Base-by-base conservation (phyloP, 495 filamentous ascomycete species). In the Hypoxylon lienhwacheense region DNA sequence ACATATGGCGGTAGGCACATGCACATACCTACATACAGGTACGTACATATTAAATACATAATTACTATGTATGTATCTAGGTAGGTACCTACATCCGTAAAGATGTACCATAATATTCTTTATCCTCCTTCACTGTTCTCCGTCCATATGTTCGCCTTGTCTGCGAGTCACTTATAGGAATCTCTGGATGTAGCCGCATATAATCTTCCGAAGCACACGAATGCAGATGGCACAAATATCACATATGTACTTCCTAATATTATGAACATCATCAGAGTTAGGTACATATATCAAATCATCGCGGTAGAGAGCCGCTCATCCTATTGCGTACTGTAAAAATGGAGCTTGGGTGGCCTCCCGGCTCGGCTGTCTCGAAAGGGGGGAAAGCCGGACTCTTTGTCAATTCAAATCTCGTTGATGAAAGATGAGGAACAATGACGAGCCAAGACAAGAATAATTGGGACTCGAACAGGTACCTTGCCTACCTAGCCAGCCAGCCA, bases 221-320 rank as follows among this genome's bases (percentile, higher is more conserved):
- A 47, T 12, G 14, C 51, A 47, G 19, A 61, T 56, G 47, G 50
- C 47, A 61, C 52, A 56, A n/a, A n/a, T n/a, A 56, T 53, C 42
- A 32, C 47, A 56, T 32, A 50, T 35, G 20, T 47, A 48, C n/a
- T n/a, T n/a, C n/a, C n/a, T n/a, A n/a, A n/a, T 24, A 39, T 49
- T 59, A 45, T 48, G 55, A 43, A 53, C 45, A 44, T 53, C 32
- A n/a, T n/a, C n/a, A n/a, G n/a, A n/a, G n/a, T n/a, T n/a, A n/a
- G n/a, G n/a, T n/a, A n/a, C n/a, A n/a, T 46, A 11, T 28, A 25
- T 21, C 31, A 37, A 21, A 48, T 35, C 32, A 10, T 36, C 17
- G 42, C 55, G 58, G 52, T 47, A 33, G 41, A 37, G 44, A 40
- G 41, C 47, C 17, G 22, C 58, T 40, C 36, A 56, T 53, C 8